Evolutionary conservation across 2,329 filamentous ascomycete genomes (phyloP).

Genomic region (Thielaviopsis euricoi): DNA sequence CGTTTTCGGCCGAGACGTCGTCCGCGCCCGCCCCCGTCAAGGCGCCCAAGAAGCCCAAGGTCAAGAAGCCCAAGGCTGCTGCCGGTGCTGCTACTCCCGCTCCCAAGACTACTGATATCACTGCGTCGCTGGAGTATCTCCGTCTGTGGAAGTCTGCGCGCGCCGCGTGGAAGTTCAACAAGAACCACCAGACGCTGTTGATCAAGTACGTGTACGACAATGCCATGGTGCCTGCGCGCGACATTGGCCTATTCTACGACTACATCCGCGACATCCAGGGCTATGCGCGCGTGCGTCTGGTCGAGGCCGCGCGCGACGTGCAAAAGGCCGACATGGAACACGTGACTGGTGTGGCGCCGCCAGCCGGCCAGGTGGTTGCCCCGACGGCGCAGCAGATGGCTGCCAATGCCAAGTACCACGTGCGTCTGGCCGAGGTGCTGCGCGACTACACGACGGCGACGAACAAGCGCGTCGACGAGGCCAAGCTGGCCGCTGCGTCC

Average conservation of each 20-base stretch:
- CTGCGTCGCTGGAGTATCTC: constrained; percentile 60
- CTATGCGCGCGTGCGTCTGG: constrained; percentile 51
- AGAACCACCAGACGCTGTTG: constrained; percentile 72
- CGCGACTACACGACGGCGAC: constrained; percentile 22
- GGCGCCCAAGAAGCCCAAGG: constrained; percentile 20
- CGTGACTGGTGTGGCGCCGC: constrained; percentile 26
- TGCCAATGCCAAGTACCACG: constrained; percentile 30
- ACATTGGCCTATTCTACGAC: constrained; percentile 52
- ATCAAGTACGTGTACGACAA: constrained; percentile 68
- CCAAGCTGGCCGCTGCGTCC: constrained; percentile 32
- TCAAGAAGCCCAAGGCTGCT: constrained; percentile 23
- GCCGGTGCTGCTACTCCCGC: constrained; percentile 15
- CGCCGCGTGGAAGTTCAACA: constrained; percentile 85
- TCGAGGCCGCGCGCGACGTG: constrained; percentile 46
- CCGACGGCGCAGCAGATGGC: constrained; percentile 12
- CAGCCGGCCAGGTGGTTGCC: background rate
- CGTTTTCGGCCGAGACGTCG: constrained; percentile 27
- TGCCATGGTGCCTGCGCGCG: constrained; percentile 50
- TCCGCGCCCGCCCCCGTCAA: constrained; percentile 19
- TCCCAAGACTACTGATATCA: constrained; percentile 28
- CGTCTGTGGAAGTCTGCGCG: constrained; percentile 55
- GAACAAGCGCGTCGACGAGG: constrained; percentile 36
- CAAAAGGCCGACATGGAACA: constrained; percentile 39
- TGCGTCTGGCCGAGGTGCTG: constrained; percentile 39
- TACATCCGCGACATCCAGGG: constrained; percentile 73